Evolutionary conservation across 169 alveolate species (phyloP), one percentile per base, ranked within the genome.

Genomic region (Plasmodium gonderi): DNA sequence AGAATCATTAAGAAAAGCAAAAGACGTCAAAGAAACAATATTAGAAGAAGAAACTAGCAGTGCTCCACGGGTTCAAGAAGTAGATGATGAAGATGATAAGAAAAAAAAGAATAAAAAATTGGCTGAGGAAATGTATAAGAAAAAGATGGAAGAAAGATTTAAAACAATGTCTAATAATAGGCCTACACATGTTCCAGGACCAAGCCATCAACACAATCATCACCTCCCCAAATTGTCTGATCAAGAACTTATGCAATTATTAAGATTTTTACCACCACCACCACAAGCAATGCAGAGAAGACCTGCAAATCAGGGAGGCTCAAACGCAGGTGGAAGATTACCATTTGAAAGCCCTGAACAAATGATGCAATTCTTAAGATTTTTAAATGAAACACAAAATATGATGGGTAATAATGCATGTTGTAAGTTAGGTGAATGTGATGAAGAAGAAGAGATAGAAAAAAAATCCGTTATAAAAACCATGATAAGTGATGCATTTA

Each of bases 121-220:
- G 80, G 80, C 80, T 17, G 80, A 74, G 26, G 80, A 74, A 74
- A 1, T 42, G 8, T 74, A 74, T n/a, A 38, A n/a, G 29, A 40
- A 74, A 74, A 74, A 74, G 49, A 3, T 74, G 3, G 80, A 74
- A 74, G 80, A 74, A 74, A 38, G 80, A 47, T 74, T 17, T 40
- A 74, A 3, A 5, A 33, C 3, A 11, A 74, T 36, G 49, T 12
- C 64, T 12, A 42, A 31, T 8, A 20, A 38, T 12, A n/a, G 0
- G 23, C 65, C 80, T 12, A 1, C 17, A 74, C 80, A 20, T 5
- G 49, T 31, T 3, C 60, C 49, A 12, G 64, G 49, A 74, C 80
- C 80, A 40, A 14, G 64, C 8, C 42, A 36, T 3, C 14, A 74
- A 17, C 54, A 17, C 8, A 0, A 20, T 69, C 0, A 26, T 9